Conservation (phyloP, 805 yeast genomes). For the Yarrowia sp. region DNA sequence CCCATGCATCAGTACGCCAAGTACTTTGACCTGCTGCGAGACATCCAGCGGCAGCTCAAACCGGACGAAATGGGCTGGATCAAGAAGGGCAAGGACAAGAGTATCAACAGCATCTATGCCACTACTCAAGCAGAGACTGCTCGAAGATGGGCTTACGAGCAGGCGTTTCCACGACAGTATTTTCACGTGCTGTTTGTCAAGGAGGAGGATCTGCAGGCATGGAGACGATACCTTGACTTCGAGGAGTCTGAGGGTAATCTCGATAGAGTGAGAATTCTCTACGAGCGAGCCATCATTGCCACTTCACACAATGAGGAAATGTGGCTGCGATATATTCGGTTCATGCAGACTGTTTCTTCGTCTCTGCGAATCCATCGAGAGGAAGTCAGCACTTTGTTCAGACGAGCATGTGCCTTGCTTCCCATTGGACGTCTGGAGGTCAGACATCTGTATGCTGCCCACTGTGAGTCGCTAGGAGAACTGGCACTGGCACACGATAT, state of each 20-base stretch:
- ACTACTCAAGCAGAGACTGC: constrained; percentile 62
- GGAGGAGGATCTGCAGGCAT: constrained; percentile 56
- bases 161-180: constrained; percentile 55
- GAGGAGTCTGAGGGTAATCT: constrained; percentile 52
- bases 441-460: constrained; percentile 49
- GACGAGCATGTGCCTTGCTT: constrained; percentile 56
- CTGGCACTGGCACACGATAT: constrained; percentile 46
- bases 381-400: constrained; percentile 56
- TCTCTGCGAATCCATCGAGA: constrained; percentile 43
- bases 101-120: constrained; percentile 47
- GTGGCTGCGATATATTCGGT: constrained; percentile 74
- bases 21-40: constrained; percentile 61
- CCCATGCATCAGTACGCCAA: constrained; percentile 89
- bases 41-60: constrained; percentile 48
- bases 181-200: constrained; percentile 61
- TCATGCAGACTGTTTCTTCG: constrained; percentile 53
- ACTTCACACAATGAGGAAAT: constrained; percentile 63
- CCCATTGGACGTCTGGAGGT: constrained; percentile 46
- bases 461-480: constrained; percentile 47
- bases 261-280: constrained; percentile 55
- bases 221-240: constrained; percentile 69
- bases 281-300: constrained; percentile 67
- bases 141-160: constrained; percentile 75
- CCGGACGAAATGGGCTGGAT: constrained; percentile 14
- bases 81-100: constrained; percentile 36